A percentile compares a stretch with the other conserved stretches of the same genome.
Conservation (phyloP, 148 eudicot genomes). For the Salicornia ramosissima region DNA sequence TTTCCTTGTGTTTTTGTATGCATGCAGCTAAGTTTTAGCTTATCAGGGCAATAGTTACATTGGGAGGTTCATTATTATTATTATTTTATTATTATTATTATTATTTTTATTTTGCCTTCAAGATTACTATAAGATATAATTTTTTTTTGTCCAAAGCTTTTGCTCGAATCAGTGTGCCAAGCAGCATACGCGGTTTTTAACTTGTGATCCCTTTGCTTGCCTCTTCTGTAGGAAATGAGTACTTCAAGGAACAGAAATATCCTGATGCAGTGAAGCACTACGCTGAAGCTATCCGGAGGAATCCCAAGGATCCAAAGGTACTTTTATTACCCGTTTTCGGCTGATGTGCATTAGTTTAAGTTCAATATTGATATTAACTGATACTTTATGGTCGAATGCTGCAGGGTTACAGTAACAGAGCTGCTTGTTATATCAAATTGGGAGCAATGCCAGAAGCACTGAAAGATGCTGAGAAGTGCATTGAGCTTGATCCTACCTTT, state of each 20-base stretch:
- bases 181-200: background rate
- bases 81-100: too few species aligned
- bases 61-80: too few species aligned
- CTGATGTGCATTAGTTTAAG: background rate
- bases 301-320: slow-evolving; percentile 79
- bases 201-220: background rate
- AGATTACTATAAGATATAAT: too few species aligned
- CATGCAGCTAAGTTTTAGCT: background rate
- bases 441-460: slow-evolving; percentile 92
- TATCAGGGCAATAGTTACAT: background rate
- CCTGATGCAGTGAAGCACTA: slow-evolving; percentile 91
- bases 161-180: background rate
- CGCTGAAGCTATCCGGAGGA: slow-evolving; percentile 79
- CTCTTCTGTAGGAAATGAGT: slow-evolving; percentile 70
- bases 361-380: background rate
- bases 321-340: background rate
- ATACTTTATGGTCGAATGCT: background rate
- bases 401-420: slow-evolving; percentile 90
- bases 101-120: too few species aligned
- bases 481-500: slow-evolving; percentile 92
- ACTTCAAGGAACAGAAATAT: slow-evolving; percentile 75
- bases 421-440: slow-evolving; percentile 89
- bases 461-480: slow-evolving; percentile 96
- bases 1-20: too few species aligned
- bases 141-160: background rate